phyloP scores from a whole-genome alignment of 371 early-diverging fungal genomes.

The Rhizopus stolonifer region DNA sequence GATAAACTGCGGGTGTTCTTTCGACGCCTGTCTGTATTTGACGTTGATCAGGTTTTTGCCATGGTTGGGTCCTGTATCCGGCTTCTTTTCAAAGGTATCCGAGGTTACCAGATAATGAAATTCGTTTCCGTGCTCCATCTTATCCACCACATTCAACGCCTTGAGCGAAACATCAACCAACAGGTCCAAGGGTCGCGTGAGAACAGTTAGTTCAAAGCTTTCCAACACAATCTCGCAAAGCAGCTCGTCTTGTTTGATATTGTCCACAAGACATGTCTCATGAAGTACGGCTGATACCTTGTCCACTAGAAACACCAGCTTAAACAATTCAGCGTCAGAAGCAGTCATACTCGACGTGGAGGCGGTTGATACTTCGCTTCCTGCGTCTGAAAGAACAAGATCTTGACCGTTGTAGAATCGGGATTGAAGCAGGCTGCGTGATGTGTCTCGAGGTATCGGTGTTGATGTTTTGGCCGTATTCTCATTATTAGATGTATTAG shows the following conservation, averaged over 20 bases:
- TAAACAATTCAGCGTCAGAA: conserved; percentile 60
- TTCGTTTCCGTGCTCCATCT: conserved; percentile 43
- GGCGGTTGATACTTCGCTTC: conserved; percentile 15
- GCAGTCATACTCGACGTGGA: conserved; percentile 19
- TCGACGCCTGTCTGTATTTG: conserved; percentile 60
- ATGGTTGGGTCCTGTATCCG: background rate
- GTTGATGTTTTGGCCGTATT: background rate
- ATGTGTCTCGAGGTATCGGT: background rate
- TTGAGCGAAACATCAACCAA: conserved; percentile 61
- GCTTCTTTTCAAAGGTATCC: conserved; percentile 35
- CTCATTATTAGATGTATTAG: conserved; percentile 32
- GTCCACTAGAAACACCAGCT: conserved; percentile 70
- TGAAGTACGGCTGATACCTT: conserved; percentile 67
- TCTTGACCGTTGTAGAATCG: conserved; percentile 23
- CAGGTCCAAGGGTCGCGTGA: conserved; percentile 60
- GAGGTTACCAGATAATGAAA: conserved; percentile 69
- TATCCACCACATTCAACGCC: conserved; percentile 64
- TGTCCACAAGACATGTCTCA: conserved; percentile 39
- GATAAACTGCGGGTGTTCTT: conserved; percentile 58
- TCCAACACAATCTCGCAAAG: conserved; percentile 59
- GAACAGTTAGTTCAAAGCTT: conserved; percentile 56
- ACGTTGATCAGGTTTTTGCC: conserved; percentile 55
- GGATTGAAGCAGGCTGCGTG: conserved; percentile 15
- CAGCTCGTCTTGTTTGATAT: conserved; percentile 33
- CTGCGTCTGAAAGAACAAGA: conserved; percentile 26